phyloP scores from a whole-genome alignment of 805 yeast genomes.

The Cyberlindnera samutprakarnensis region DNA sequence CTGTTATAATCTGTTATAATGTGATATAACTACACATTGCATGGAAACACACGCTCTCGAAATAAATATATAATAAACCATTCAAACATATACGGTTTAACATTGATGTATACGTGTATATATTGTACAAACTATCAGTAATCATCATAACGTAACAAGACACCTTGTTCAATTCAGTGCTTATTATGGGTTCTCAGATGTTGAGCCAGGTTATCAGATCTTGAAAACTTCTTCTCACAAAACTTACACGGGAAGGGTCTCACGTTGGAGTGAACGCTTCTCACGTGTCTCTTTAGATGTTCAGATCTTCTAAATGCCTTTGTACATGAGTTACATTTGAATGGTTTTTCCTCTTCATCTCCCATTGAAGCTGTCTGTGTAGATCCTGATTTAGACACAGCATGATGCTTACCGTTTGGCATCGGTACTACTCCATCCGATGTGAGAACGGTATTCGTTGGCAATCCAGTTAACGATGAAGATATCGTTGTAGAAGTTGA shows the following conservation, averaged over 20 bases:
- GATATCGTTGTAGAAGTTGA: neutral
- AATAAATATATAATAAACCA: no score
- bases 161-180: neutral
- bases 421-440: neutral
- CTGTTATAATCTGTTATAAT: no score
- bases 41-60: no score
- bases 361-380: conserved; percentile 1
- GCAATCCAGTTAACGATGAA: neutral
- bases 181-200: conserved; percentile 49
- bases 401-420: no score
- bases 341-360: conserved; percentile 43
- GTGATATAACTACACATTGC: no score
- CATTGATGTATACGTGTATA: no score
- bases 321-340: conserved; percentile 54
- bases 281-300: conserved; percentile 65
- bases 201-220: conserved; percentile 61
- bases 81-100: no score
- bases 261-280: conserved; percentile 65
- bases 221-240: conserved; percentile 57
- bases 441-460: neutral
- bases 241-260: conserved; percentile 59
- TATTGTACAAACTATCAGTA: no score
- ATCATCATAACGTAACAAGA: neutral
- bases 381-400: neutral
- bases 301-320: conserved; percentile 66